These are phyloP conservation scores for Plasmodium yoelii DNA, from an alignment of 169 alveolate species.

Conservation along the genomic window DNA sequence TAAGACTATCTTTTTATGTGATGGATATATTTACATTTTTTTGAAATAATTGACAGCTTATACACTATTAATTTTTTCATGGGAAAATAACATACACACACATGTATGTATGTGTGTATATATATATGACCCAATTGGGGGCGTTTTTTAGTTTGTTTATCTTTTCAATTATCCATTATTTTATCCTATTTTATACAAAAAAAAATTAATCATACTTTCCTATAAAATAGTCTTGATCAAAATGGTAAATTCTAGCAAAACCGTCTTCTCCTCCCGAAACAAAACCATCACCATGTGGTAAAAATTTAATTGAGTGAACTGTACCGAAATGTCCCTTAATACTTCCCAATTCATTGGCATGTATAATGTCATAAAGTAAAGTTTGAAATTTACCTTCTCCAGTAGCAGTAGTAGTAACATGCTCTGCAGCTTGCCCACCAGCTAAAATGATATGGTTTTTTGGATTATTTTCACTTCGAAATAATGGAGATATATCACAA, in stretches of 20 bases:
- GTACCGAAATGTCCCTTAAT: slow-evolving; percentile 97
- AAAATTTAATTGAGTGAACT: slow-evolving; percentile 92
- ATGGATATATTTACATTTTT: too few species aligned
- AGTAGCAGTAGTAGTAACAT: slow-evolving; percentile 92
- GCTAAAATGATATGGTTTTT: slow-evolving; percentile 90
- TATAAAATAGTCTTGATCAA: slow-evolving; percentile 92
- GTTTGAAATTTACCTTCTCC: slow-evolving; percentile 96
- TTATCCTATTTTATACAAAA: too few species aligned
- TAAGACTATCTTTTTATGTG: too few species aligned
- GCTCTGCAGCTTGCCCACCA: slow-evolving; percentile 93
- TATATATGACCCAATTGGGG: too few species aligned
- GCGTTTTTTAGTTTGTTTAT: too few species aligned
- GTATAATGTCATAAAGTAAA: slow-evolving; percentile 91
- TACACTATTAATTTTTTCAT: too few species aligned
- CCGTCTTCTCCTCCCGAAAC: slow-evolving; percentile 98
- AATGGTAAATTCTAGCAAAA: slow-evolving; percentile 93
- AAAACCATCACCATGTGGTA: slow-evolving; percentile 94
- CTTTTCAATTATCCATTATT: too few species aligned
- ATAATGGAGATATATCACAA: slow-evolving; percentile 90
- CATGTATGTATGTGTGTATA: too few species aligned
- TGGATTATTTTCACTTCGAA: slow-evolving; percentile 80
- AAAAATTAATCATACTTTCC: slow-evolving; percentile 79
- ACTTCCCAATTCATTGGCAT: slow-evolving; percentile 93
- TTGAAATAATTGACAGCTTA: too few species aligned
- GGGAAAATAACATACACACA: too few species aligned